Evolutionary conservation across 306 rosid genomes (phyloP), one percentile per base, ranked within the genome.

Genomic region (Ormosia emarginata): DNA sequence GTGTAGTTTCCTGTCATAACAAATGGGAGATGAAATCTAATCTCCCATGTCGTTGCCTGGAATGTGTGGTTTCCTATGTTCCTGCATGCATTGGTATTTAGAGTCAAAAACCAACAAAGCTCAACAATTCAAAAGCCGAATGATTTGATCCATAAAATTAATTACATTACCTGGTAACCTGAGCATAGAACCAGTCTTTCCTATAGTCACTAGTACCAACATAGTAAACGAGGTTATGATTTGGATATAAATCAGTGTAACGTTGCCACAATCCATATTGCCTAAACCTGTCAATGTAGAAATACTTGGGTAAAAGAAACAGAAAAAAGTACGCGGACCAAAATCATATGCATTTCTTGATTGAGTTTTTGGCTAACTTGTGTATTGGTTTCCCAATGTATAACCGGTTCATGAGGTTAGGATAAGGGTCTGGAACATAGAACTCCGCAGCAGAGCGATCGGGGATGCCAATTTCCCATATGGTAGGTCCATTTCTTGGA

Each of bases 391-490:
- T 75, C 12, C 64, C 55, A 32, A 67, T 50, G 58, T 66, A 88
- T 5, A 91, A 61, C 3, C 36, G 61, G 63, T 89, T 91, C 52
- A 81, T 53, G 40, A 91, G 90, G 18, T 69, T 76, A 1, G 94
- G 91, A 59, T 85, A 75, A 3, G 93, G 91, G 15, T 87, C 84
- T 5, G 94, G 94, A 18, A 92, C 46, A 15, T 86, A 79, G 70
- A 89, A 92, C 78, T 92, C 97, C 0, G 86, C 85, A 0, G 94
- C 97, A 3, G 87, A 49, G 10, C 94, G 90, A 61, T 92, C 97
- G 0, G 97, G 93, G 46, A 87, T 56, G 66, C 97, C 94, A 5
- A 92, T 92, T 71, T 90, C 94, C 94, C 97, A 92, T 1, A 90
- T 14, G 8, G 92, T 92, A 0, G 91, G 90, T 32, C 97, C 97